Base-by-base conservation (phyloP, 805 yeast species). In the Ogataea thermomethanolica region DNA sequence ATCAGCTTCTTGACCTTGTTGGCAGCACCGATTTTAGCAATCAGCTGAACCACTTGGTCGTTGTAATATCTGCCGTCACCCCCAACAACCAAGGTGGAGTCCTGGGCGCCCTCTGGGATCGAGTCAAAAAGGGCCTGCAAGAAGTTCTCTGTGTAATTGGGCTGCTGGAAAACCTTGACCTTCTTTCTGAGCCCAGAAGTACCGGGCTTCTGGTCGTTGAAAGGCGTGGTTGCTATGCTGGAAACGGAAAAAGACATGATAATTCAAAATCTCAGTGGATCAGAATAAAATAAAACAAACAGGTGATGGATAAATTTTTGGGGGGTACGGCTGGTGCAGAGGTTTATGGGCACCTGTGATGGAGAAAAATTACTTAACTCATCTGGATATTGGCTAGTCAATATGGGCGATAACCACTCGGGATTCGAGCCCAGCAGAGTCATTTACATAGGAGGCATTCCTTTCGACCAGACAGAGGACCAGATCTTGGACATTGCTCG, bases 1-100 rank as follows among this genome's bases (percentile, higher is more conserved):
- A 91, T 82, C 55, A 91, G 68, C 62, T 87, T 86, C 54, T 69
- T 71, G 40, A 90, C 95, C 26, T 95, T 95, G 59, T 91, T 91
- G 33, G 91, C 99, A 24, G 95, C 95, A 45, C 86, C 83, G 39
- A 91, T 86, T 51, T 79, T 67, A 25, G 87, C 84, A 55, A 91
- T 91, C 58, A 82, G 67, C 59, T 88, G 86, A 54, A 93, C 77
- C 29, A 89, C 90, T 32, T 71, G 74, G 52, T 78, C 84, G 60
- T 90, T 90, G 70, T 88, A 93, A 71, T 71, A 91, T 54, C 99
- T 81, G 33, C 98, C 98, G 62, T 91, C 99, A 44, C 99, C 99
- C 44, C 99, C 99, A 50, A 91, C 81, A 1, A 90, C 97, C 45
- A 91, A 69, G 3, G 84, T 78, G 4, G 96, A 72, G 43, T 69